Evolutionary conservation across 2,329 filamentous ascomycete genomes (phyloP).

Genomic region (Trichoderma koningii): DNA sequence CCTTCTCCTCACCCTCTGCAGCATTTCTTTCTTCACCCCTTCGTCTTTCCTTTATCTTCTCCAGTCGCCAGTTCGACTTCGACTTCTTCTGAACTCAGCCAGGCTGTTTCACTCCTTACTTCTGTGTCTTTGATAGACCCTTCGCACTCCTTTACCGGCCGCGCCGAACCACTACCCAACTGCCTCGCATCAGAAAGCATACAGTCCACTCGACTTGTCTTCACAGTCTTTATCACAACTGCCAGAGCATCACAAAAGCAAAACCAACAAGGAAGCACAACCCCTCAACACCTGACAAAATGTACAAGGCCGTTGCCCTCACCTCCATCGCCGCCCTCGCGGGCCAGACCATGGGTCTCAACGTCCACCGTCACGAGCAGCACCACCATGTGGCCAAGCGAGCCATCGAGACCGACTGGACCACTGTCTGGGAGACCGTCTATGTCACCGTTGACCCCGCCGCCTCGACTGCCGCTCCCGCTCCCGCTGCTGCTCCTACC

Average conservation of each 20-base stretch:
- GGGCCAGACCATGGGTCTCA: slow-evolving; percentile 47
- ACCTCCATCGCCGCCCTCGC: slow-evolving; percentile 48
- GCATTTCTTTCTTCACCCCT: slow-evolving; percentile 31
- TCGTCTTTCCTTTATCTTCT: slow-evolving; percentile 34
- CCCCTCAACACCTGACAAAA: slow-evolving; percentile 35
- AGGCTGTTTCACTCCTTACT: slow-evolving; percentile 43
- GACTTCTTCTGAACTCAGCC: slow-evolving; percentile 33
- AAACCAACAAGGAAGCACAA: slow-evolving; percentile 20
- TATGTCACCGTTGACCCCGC: slow-evolving; percentile 39
- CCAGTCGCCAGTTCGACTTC: slow-evolving; percentile 31
- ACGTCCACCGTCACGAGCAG: slow-evolving; percentile 46
- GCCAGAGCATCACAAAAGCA: background rate
- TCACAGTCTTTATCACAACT: slow-evolving; percentile 8
- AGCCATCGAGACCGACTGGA: slow-evolving; percentile 42
- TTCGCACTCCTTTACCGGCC: slow-evolving; percentile 39
- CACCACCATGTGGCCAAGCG: slow-evolving; percentile 39
- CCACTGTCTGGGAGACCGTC: slow-evolving; percentile 46
- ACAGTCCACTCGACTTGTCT: slow-evolving; percentile 11
- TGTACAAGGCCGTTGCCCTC: slow-evolving; percentile 49
- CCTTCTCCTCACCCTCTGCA: slow-evolving; percentile 27
- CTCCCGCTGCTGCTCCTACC: slow-evolving; percentile 19
- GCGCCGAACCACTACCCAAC: slow-evolving; percentile 36
- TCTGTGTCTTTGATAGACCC: slow-evolving; percentile 57
- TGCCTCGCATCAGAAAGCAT: slow-evolving; percentile 7
- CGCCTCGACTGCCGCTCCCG: slow-evolving; percentile 16